Evolutionary conservation across 805 yeast species (phyloP), one percentile per base, ranked within the genome.

Genomic region (Saccharomycopsis amapae): DNA sequence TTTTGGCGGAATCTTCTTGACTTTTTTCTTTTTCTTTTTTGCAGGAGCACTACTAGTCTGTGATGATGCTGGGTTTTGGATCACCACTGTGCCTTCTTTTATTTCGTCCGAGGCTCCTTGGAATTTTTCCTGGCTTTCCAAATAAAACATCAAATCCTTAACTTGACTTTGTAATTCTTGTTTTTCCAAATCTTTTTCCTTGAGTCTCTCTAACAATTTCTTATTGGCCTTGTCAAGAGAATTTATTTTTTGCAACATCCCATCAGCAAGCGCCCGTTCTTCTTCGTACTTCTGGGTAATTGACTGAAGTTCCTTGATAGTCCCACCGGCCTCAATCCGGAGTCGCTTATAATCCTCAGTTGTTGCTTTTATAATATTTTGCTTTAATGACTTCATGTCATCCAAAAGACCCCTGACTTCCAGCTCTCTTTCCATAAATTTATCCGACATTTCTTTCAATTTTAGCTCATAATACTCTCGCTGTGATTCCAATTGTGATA

Each of bases 401-500:
- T 7, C 10, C 15, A 31, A 9, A 7, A 31, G 35, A 17, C n/a
- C 23, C 7, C 19, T 34, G 4, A 6, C 13, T 17, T 15, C 37
- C 22, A 5, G 5, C 7, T 9, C 7, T 26, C 12, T 26, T 45
- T 53, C 37, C 28, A 15, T 33, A 20, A 28, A 56, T 55, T 24
- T 57, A 48, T 37, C 56, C 15, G 38, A 58, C 33, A 36, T 63
- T 56, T 49, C 51, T 32, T 36, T 62, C 61, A 18, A 53, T 48
- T 72, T 69, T 12, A 67, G 64, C 57, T 87, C 95, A 59, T 82
- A 88, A 61, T 80, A 83, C 50, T 83, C 90, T 47, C 95, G 68
- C 61, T 88, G 96, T 5, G 93, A 81, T 46, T 87, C 94, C 44
- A 88, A 65, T 57, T 88, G 96, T 2, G 88, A 78, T 6, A 87